Evolutionary conservation across 441 rosid species (phyloP), one percentile per base, ranked within the genome.

Genomic region (Populus hybrid): DNA sequence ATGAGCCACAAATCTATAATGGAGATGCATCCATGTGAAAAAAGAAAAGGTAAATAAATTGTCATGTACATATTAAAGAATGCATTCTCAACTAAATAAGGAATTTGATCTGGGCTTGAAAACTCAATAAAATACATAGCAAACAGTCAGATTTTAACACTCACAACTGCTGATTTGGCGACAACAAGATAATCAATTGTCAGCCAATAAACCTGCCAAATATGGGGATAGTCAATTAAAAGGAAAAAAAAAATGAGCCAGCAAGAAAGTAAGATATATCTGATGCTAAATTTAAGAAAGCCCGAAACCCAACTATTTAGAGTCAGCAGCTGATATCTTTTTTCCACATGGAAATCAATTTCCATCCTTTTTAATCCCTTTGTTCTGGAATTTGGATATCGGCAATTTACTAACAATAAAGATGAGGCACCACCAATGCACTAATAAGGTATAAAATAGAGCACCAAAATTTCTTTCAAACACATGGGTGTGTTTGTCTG

Each of bases 151-250:
- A 61, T 75, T 26, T 50, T 59, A 76, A 76, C 66, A 87, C 98
- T 91, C 83, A 95, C 99, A 68, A 92, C 89, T 46, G 99, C 98
- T 75, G 94, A 91, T 82, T 88, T 90, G 75, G 99, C 97, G 68
- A 89, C 97, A 82, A 74, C 77, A 79, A 94, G 97, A 85, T 95
- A 95, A 87, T 94, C 94, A 83, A 94, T 83, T 74, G 89, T 83
- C 82, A 95, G 89, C 99, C 99, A 95, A 85, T 91, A 95, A 70
- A 93, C 98, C 99, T 95, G 93, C 80, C 28, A 79, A 81, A 85
- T 7, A 71, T 67, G 70, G 23, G 65, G 63, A 34, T 42, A 8
- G 67, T 83, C 69, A 82, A 63, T 40, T 40, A 40, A 40, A 12
- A 40, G 14, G 5, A 1, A 0, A 26, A 79, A 75, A 75, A 16